Evolutionary conservation across 2,329 filamentous ascomycete species (phyloP), one percentile per base, ranked within the genome.

Genomic region (Pseudogymnoascus sp.): DNA sequence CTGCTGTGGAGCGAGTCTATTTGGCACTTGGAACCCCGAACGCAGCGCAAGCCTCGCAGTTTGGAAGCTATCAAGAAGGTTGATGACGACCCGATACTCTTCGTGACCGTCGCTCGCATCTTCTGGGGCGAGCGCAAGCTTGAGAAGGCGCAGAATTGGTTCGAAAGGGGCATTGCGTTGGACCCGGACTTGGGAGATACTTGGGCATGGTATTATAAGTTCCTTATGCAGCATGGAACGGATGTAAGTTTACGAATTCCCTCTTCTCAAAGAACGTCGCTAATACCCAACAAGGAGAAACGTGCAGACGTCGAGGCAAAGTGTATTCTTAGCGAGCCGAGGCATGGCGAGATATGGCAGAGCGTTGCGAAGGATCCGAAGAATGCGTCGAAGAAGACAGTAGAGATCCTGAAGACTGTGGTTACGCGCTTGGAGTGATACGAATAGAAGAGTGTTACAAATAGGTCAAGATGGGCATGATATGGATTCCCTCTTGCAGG

Each of bases 121-220:
- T 97, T 99, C 77, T 99, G 94, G 94, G 86, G 84, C 8, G 94
- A 99, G 76, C 83, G 94, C 61, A 87, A 88, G 71, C 80, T 99
- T 22, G 94, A 97, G 67, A 96, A 97, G 74, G 93, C 94, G 2
- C 89, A 92, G 74, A 92, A 85, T 66, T 99, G 94, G 94, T 99
- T 99, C 73, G 91, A 97, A 75, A 96, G 96, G 75, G 94, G 94
- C 0, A 86, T 97, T 61, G 80, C 96, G 60, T 78, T 94, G 11
- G 91, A 99, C 70, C 85, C 87, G 36, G 92, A 97, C 72, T 77
- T 85, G 58, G 94, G 94, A 58, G 95, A 99, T 76, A 89, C 86
- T 9, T 99, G 95, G 95, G 93, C 91, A 18, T 99, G 93, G 93
- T 99, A 97, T 74, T 94, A 91, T 74, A 92, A 93, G 74, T 99